phyloP scores from a whole-genome alignment of 768 basidiomycete species.

The Boletus patriciae region DNA sequence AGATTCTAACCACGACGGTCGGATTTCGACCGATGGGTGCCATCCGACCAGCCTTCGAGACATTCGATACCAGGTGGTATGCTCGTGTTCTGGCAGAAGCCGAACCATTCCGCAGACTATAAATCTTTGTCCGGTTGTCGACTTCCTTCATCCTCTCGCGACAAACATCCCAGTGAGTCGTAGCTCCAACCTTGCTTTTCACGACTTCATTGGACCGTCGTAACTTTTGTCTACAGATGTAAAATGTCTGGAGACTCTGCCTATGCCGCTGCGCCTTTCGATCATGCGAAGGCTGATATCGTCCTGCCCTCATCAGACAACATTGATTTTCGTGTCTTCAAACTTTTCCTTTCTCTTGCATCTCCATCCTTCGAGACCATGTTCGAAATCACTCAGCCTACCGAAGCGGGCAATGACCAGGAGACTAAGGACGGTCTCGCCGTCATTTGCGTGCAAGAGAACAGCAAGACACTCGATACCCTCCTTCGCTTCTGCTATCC shows the following conservation, averaged over 20 bases:
- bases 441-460: slow-evolving; percentile 23
- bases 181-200: not conserved
- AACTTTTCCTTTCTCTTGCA: slow-evolving; percentile 32
- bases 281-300: slow-evolving; percentile 23
- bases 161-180: slow-evolving; percentile 1
- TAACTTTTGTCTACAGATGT: not conserved
- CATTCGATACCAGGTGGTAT: not conserved
- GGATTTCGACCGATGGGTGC: not conserved
- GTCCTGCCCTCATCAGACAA: slow-evolving; percentile 29
- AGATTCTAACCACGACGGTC: not conserved
- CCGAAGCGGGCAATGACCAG: not conserved
- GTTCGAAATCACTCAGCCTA: slow-evolving; percentile 32
- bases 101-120: not conserved
- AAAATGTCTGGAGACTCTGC: not conserved
- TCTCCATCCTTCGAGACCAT: slow-evolving; percentile 37
- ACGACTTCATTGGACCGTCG: not conserved
- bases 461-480: slow-evolving; percentile 22
- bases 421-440: slow-evolving; percentile 19
- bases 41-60: not conserved
- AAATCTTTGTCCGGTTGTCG: not conserved
- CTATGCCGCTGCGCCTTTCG: slow-evolving; percentile 22
- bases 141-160: not conserved
- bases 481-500: slow-evolving; percentile 32
- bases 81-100: not conserved
- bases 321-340: slow-evolving; percentile 34